Evolutionary conservation across 2,329 filamentous ascomycete species (phyloP).

Genomic region (Helminthosporium solani): DNA sequence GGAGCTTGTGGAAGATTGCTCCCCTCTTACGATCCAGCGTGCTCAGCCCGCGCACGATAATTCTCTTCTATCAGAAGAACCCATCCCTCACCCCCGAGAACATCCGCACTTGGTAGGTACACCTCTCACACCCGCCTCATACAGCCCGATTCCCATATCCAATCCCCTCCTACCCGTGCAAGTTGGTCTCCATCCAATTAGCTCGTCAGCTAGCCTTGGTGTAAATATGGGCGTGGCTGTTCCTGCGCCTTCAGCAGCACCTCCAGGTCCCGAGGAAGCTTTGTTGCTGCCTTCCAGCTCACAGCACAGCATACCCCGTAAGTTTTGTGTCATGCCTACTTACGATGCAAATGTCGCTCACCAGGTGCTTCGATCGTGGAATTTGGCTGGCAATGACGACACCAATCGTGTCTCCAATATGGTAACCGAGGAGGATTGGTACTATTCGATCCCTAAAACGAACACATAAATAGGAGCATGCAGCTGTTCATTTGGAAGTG

Average conservation of each 20-base stretch:
- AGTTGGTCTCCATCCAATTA: too few relatives aligned
- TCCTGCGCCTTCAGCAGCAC: background rate
- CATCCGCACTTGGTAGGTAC: background rate
- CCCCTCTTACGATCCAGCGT: background rate
- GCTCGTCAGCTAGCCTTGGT: too few relatives aligned
- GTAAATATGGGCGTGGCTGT: too few relatives aligned
- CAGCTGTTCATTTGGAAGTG: too few relatives aligned
- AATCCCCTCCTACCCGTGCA: too few relatives aligned
- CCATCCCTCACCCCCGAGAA: background rate
- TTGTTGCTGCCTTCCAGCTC: background rate
- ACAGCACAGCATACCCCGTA: background rate
- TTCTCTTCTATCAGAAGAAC: background rate
- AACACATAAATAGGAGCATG: too few relatives aligned
- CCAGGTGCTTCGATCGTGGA: constrained; percentile 1
- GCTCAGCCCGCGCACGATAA: background rate
- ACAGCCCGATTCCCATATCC: too few relatives aligned
- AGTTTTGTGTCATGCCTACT: background rate
- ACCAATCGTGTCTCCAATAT: background rate
- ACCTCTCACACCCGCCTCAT: background rate
- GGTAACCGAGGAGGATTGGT: constrained; percentile 5
- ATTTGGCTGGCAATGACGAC: constrained; percentile 4
- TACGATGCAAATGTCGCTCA: background rate
- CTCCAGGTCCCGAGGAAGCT: background rate
- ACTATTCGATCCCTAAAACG: background rate
- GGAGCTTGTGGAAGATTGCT: background rate